phyloP scores from a whole-genome alignment of 306 rosid species.

The Lagenaria siceraria region DNA sequence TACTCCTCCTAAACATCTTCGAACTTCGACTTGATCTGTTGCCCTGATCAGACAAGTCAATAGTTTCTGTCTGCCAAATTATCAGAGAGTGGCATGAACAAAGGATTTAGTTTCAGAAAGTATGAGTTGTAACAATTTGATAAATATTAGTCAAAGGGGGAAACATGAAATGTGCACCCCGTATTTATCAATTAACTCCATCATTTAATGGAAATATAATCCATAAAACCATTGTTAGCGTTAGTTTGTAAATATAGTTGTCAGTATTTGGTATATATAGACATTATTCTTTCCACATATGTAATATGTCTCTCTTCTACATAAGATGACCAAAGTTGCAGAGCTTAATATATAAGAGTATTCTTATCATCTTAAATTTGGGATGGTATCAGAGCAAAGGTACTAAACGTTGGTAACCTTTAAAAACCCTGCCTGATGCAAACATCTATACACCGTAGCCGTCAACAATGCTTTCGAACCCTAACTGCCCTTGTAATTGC shows the following conservation, averaged over 20 bases:
- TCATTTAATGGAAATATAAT: not conserved
- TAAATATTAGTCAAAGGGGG: not conserved
- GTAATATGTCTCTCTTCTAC: too few species aligned
- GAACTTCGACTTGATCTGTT: slow-evolving; percentile 19
- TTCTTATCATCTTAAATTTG: too few species aligned
- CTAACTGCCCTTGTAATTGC: too few species aligned
- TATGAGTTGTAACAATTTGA: not conserved
- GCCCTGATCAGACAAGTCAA: slow-evolving; percentile 54
- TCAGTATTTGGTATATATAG: too few species aligned
- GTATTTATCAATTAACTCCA: not conserved
- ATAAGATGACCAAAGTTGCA: too few species aligned
- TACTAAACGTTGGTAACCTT: too few species aligned
- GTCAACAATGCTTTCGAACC: too few species aligned
- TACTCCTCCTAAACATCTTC: slow-evolving; percentile 54
- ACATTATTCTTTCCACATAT: too few species aligned
- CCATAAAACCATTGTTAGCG: not conserved
- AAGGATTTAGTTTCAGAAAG: not conserved
- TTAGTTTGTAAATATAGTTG: not conserved
- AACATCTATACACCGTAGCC: too few species aligned
- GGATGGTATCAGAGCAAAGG: too few species aligned
- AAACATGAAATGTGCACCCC: not conserved
- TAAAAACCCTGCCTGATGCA: too few species aligned
- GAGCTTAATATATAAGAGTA: too few species aligned
- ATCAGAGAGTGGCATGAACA: not conserved
- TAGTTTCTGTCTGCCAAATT: slow-evolving; percentile 63